Base-by-base conservation (phyloP, 2,329 filamentous ascomycete genomes). In the Cordyceps cateniannulata region DNA sequence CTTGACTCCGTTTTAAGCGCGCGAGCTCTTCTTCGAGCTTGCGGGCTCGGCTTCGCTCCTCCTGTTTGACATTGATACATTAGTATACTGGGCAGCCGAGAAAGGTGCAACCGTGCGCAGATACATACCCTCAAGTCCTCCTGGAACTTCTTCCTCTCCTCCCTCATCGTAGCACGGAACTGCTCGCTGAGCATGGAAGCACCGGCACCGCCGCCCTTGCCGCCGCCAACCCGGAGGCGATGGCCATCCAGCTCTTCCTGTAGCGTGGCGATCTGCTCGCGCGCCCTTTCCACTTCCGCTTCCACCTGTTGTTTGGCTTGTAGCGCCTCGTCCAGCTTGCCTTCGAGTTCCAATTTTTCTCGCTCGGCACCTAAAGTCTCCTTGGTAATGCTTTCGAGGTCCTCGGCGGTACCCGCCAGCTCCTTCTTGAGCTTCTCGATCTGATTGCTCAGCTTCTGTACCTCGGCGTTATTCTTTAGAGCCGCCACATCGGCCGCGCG, bases 401-500 rank as follows among this genome's bases (percentile, higher is more conserved):
- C 80, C 66, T 79, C 73, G 49, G 82, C 75, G 25, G 81, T 82
- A 47, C 73, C 74, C 3, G 76, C 71, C 12, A 84, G 75, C 71
- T 85, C 81, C 47, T 72, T 69, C 71, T 78, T 78, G 55, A 86
- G 75, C 63, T 74, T 75, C 51, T 78, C 76, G 24, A 84, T 73
- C 65, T 84, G 78, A 24, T 71, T 68, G 65, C 77, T 72, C 47
- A 84, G 74, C 66, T 77, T 76, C 59, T 72, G 66, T 48, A 77
- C 72, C 67, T 82, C 77, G n/a, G 67, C 70, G 61, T 74, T 75
- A 60, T 72, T 77, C 71, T 83, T 81, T 65, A 80, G 73, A 50
- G 81, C 81, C 1, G 83, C 83, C 22, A 80, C 79, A 65, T 85
- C 82, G 14, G 81, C 80, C 22, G 83, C 83, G 24, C 84, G 81